phyloP scores from a whole-genome alignment of 345 rosid species.

The Euphorbia peplus region DNA sequence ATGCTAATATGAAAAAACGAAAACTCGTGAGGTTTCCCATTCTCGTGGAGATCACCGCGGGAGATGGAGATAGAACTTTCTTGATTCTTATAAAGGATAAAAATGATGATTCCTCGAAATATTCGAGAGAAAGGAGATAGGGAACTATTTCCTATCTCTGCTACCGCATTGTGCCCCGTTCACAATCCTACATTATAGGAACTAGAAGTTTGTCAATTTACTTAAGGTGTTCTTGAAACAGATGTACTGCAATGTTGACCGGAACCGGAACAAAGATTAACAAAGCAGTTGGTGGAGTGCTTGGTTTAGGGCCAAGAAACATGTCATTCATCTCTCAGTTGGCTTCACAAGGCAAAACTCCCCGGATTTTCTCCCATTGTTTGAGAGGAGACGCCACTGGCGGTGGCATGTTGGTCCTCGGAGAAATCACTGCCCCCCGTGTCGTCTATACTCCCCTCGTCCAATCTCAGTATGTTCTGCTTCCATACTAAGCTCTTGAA shows the following conservation, averaged over 20 bases:
- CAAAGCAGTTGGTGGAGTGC: constrained; percentile 89
- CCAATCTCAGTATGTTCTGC: constrained; percentile 63
- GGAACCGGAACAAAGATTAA: constrained; percentile 77
- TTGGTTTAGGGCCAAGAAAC: constrained; percentile 85
- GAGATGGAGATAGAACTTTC: no score
- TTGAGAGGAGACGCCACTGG: constrained; percentile 71
- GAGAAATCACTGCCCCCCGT: constrained; percentile 83
- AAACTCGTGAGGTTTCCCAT: no score
- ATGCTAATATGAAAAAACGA: no score
- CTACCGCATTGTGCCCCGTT: no score
- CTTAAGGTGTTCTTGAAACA: no score
- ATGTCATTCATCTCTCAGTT: constrained; percentile 88
- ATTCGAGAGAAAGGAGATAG: no score
- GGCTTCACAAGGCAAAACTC: constrained; percentile 71
- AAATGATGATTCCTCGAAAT: no score
- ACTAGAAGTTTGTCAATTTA: no score
- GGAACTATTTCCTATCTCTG: no score
- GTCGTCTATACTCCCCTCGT: constrained; percentile 84
- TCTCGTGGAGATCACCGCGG: no score
- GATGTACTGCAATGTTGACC: constrained; percentile 68
- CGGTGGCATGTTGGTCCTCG: constrained; percentile 92
- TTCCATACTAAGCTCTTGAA: background rate
- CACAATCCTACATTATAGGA: no score
- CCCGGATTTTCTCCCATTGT: constrained; percentile 90
- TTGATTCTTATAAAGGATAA: no score